These are phyloP conservation scores for Neonectria neomacrospora DNA, from an alignment of 2,329 filamentous ascomycete genomes.

Conservation along the genomic window DNA sequence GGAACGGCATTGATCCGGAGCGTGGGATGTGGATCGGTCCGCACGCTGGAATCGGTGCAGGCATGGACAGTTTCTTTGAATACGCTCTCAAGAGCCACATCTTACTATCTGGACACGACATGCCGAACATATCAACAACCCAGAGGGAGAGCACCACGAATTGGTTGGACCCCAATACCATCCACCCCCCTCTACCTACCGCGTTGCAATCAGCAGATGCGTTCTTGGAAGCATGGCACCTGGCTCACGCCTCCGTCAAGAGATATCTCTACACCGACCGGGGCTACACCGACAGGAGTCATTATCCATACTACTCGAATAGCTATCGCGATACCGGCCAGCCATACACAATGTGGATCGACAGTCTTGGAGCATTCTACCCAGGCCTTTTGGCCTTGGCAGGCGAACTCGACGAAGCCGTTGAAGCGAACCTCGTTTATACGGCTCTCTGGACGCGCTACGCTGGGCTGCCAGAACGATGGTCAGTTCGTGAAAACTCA, in stretches of 20 bases:
- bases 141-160: constrained; percentile 54
- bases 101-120: constrained; percentile 79
- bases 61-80: constrained; percentile 98
- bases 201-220: constrained; percentile 78
- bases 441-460: constrained; percentile 96
- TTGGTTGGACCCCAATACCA: constrained; percentile 72
- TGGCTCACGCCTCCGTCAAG: constrained; percentile 87
- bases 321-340: constrained; percentile 90
- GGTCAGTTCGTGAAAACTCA: constrained; percentile 85
- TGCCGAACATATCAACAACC: constrained; percentile 60
- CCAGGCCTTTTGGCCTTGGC: constrained; percentile 87
- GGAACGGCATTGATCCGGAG: constrained; percentile 92
- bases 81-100: constrained; percentile 97
- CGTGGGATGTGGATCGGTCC: constrained; percentile 88
- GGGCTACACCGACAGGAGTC: constrained; percentile 74
- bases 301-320: constrained; percentile 94
- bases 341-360: constrained; percentile 91
- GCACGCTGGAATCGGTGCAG: constrained; percentile 94
- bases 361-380: constrained; percentile 95
- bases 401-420: constrained; percentile 90
- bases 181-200: constrained; percentile 69
- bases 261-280: constrained; percentile 85
- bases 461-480: constrained; percentile 92
- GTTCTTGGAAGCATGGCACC: constrained; percentile 85
- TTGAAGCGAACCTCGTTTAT: constrained; percentile 89